Percentiles rank a stretch among this genome's conserved stretches.
Conservation (phyloP, 768 basidiomycete species). For the Obba rivulosa region DNA sequence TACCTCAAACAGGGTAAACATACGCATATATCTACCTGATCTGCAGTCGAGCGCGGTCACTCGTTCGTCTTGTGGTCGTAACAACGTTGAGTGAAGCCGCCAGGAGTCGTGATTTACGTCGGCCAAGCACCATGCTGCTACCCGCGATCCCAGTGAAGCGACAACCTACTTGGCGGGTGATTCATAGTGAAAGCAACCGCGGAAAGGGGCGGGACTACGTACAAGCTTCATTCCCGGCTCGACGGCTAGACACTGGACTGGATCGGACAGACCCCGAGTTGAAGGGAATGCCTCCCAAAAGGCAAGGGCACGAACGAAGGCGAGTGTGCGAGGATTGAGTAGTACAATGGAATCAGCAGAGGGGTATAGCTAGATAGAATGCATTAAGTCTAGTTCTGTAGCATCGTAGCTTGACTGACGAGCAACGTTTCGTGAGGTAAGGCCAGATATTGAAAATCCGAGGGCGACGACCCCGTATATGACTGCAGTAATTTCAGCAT, state of each 20-base stretch:
- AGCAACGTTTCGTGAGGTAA: slow-evolving; percentile 53
- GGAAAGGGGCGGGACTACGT: slow-evolving; percentile 25
- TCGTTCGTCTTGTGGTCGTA: slow-evolving; percentile 47
- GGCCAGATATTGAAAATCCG: slow-evolving; percentile 50
- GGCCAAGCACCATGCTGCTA: slow-evolving; percentile 80
- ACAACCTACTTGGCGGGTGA: slow-evolving; percentile 47
- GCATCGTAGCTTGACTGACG: slow-evolving; percentile 36
- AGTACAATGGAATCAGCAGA: slow-evolving; percentile 67
- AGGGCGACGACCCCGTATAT: slow-evolving; percentile 48
- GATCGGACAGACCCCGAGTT: slow-evolving; percentile 34
- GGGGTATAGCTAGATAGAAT: slow-evolving; percentile 54
- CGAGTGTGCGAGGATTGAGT: slow-evolving; percentile 63
- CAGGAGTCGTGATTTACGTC: slow-evolving; percentile 53
- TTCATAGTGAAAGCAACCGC: no score
- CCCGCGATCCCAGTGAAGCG: slow-evolving; percentile 58
- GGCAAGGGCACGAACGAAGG: slow-evolving; percentile 63
- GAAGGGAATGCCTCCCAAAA: slow-evolving; percentile 81
- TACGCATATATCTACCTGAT: slow-evolving; percentile 45
- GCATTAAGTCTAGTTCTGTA: not conserved
- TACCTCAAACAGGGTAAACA: slow-evolving; percentile 1
- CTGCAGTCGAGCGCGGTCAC: slow-evolving; percentile 67
- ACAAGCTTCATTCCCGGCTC: slow-evolving; percentile 82
- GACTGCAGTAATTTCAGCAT: slow-evolving; percentile 46
- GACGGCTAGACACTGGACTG: slow-evolving; percentile 58
- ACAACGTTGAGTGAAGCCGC: slow-evolving; percentile 77